Evolutionary conservation across 495 filamentous ascomycete genomes (phyloP), one percentile per base, ranked within the genome.

Genomic region (Apiosordaria backusii): DNA sequence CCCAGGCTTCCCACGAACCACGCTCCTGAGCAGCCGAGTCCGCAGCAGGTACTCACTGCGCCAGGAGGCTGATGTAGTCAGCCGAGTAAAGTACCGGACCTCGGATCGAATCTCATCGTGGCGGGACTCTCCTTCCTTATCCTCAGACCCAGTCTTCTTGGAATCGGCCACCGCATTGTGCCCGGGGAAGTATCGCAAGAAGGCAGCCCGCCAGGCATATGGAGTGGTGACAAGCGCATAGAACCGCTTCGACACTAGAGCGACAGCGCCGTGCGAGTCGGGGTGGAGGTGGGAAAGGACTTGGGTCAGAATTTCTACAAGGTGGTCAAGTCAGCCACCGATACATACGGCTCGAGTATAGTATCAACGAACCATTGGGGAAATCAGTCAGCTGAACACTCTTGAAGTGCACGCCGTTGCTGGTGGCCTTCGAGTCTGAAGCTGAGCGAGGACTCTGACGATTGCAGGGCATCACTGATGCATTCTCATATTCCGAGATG

Each of bases 121-220:
- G 24, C 88, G 70, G 24, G 73, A 76, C 29, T 89, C 85, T 50
- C 70, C 67, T 10, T 78, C 76, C 61, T 74, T 72, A 18, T 65
- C 74, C 63, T 75, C 78, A 24, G 71, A 79, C 21, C 74, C 77
- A 18, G 73, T 69, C 71, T 77, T 75, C n/a, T 62, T 62, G 21
- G 68, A 54, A 50, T 70, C 53, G 50, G 74, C 76, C 53, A 83
- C 63, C 5, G 77, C 78, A 64, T 89, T 85, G 4, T 87, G 85
- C 0, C 89, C 93, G 0, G 91, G 90, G 73, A 97, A 97, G 80
- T 87, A 94, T 15, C 92, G 90, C 55, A 90, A 85, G 71, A 97
- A 97, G 1, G 93, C 93, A 64, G 88, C 89, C 57, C 91, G 84
- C 93, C 93, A 97, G 3, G 92, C 92, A 76, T 96, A 92, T 2